Evolutionary conservation across 2,329 filamentous ascomycete species (phyloP).

Genomic region (Neofusicoccum kwambonambiense): DNA sequence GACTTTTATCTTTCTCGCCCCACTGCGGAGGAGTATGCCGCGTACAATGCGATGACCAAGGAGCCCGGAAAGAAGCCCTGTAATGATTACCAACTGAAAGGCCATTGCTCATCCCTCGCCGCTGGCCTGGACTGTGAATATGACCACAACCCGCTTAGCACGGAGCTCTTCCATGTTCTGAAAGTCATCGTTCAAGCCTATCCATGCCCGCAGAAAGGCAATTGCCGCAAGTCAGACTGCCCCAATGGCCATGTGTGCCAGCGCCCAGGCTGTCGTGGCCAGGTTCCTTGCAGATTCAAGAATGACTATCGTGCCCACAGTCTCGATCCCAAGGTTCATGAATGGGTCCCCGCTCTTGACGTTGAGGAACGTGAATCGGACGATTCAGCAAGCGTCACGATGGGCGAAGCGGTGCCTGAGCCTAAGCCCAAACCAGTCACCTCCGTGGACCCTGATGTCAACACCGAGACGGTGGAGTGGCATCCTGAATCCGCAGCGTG

Average conservation of each 20-base stretch:
- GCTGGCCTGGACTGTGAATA: constrained; percentile 35
- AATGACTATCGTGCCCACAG: constrained; percentile 23
- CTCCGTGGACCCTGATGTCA: background rate
- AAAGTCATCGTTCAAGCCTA: constrained; percentile 45
- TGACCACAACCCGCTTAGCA: constrained; percentile 47
- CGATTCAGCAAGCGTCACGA: background rate
- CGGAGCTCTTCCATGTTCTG: constrained; percentile 41
- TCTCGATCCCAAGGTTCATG: constrained; percentile 23
- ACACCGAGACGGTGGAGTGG: background rate
- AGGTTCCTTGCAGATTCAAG: constrained; percentile 29
- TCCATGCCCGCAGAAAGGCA: constrained; percentile 42
- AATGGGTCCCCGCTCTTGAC: constrained; percentile 24
- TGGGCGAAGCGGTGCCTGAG: background rate
- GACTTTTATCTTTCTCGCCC: constrained; percentile 44
- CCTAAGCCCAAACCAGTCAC: background rate
- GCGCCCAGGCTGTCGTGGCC: constrained; percentile 27
- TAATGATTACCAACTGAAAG: constrained; percentile 49
- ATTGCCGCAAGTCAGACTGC: constrained; percentile 46
- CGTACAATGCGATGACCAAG: constrained; percentile 37
- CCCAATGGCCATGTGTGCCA: constrained; percentile 49
- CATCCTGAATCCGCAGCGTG: constrained; percentile 1
- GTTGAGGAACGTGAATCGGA: background rate
- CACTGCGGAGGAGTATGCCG: constrained; percentile 35
- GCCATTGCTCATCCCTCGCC: constrained; percentile 31
- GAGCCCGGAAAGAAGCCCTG: constrained; percentile 45